Evolutionary conservation across 1,284 basidiomycete genomes (phyloP).

Genomic region (Rhodofomes roseus): DNA sequence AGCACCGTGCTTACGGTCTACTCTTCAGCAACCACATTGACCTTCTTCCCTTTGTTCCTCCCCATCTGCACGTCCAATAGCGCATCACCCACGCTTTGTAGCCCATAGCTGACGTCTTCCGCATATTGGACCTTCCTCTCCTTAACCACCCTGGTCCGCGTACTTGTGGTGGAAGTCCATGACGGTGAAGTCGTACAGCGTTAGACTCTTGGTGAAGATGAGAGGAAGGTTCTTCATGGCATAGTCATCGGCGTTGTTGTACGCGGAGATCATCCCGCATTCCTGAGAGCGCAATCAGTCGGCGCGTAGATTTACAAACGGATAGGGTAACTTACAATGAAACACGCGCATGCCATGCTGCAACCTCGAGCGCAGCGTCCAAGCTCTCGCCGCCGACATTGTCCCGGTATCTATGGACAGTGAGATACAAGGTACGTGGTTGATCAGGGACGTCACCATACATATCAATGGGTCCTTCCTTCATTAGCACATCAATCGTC

Average conservation of each 20-base stretch:
- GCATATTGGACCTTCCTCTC: constrained; percentile 51
- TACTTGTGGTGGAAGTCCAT: constrained; percentile 36
- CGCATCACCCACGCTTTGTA: constrained; percentile 51
- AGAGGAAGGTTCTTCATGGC: constrained; percentile 29
- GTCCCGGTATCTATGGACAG: constrained; percentile 46
- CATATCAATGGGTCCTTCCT: constrained; percentile 56
- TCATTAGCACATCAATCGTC: constrained; percentile 48
- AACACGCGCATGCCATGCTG: constrained; percentile 48
- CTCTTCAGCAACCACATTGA: constrained; percentile 45
- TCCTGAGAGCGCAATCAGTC: too few relatives aligned
- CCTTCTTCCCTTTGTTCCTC: constrained; percentile 54
- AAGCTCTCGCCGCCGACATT: constrained; percentile 63
- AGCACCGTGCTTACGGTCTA: background rate
- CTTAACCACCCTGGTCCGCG: constrained; percentile 43
- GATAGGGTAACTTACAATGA: constrained; percentile 54
- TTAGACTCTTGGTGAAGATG: constrained; percentile 49
- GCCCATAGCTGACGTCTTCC: constrained; percentile 48
- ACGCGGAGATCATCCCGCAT: too few relatives aligned
- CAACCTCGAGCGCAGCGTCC: constrained; percentile 51
- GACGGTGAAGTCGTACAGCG: constrained; percentile 60
- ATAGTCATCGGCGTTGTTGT: constrained; percentile 23
- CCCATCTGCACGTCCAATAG: constrained; percentile 53
- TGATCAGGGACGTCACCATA: too few relatives aligned
- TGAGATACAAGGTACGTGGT: too few relatives aligned
- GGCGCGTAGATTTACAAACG: background rate